phyloP scores from a whole-genome alignment of 2,329 filamentous ascomycete genomes.

The Teratosphaeriaceae sp. region DNA sequence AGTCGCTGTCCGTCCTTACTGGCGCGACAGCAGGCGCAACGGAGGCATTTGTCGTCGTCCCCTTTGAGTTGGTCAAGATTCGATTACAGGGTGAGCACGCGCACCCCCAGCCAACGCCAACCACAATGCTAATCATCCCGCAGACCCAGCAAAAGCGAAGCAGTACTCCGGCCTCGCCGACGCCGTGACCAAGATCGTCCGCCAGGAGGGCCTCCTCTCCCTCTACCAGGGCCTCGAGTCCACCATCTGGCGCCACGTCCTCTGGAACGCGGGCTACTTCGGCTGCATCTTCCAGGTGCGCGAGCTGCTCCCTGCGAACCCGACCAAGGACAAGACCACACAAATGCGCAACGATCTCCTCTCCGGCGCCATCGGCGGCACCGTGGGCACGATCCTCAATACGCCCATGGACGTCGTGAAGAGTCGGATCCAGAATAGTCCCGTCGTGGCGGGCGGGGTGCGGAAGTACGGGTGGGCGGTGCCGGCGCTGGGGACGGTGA shows the following conservation, averaged over 20 bases:
- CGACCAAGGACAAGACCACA: constrained; percentile 66
- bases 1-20: constrained; percentile 84
- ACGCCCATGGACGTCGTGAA: constrained; percentile 97
- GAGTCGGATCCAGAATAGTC: constrained; percentile 91
- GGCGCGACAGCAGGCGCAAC: constrained; percentile 93
- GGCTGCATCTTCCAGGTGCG: constrained; percentile 98
- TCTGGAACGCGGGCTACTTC: constrained; percentile 96
- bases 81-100: constrained; percentile 58
- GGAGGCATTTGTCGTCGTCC: constrained; percentile 93
- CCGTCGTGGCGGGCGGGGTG: constrained; percentile 69
- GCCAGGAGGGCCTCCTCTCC: constrained; percentile 74
- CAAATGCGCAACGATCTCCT: constrained; percentile 85
- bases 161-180: constrained; percentile 82
- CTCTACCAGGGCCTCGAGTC: constrained; percentile 97
- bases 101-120: not conserved
- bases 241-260: constrained; percentile 89
- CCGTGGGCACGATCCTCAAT: constrained; percentile 84
- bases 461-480: constrained; percentile 99
- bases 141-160: constrained; percentile 80
- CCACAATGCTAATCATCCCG: not conserved
- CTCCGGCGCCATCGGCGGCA: constrained; percentile 82
- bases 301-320: constrained; percentile 63
- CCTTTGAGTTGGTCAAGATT: constrained; percentile 98
- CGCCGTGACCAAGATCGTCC: constrained; percentile 73
- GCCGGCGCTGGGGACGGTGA: constrained; percentile 76